A percentile compares a stretch with the other conserved stretches of the same genome.
Evolutionary conservation across 2,329 filamentous ascomycete species (phyloP).

Genomic region (Cercospora zeae-maydis): DNA sequence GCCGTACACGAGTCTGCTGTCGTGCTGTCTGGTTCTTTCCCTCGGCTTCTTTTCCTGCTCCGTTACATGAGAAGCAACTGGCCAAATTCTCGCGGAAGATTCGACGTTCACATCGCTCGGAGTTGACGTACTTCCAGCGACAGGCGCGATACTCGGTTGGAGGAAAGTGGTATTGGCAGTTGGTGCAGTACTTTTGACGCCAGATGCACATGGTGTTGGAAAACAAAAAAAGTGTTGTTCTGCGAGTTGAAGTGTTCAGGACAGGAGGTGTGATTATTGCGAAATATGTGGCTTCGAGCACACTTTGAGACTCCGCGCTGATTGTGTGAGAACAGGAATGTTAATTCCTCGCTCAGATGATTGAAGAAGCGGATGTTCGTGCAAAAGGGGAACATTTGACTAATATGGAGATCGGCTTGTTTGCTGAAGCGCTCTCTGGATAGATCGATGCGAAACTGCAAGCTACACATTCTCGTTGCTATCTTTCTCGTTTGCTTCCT

Average conservation of each 20-base stretch:
- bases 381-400: not conserved
- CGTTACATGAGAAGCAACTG: conserved; percentile 1
- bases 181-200: not conserved
- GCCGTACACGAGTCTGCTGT: not conserved
- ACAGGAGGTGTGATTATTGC: too few species aligned
- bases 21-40: not conserved
- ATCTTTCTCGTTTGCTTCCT: not conserved
- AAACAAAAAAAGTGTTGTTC: not conserved
- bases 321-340: too few species aligned
- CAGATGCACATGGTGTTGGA: not conserved
- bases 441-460: not conserved
- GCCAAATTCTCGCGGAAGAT: not conserved
- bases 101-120: not conserved
- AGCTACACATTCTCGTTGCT: not conserved
- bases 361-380: not conserved
- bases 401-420: not conserved
- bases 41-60: not conserved
- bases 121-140: not conserved
- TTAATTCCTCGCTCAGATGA: too few species aligned
- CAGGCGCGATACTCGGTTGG: not conserved
- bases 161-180: conserved; percentile 4
- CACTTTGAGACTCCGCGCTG: too few species aligned
- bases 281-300: too few species aligned
- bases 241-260: not conserved
- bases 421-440: not conserved